A percentile compares a stretch with the other conserved stretches of the same genome.
phyloP scores from a whole-genome alignment of 345 rosid species.

The Citrus medica region DNA sequence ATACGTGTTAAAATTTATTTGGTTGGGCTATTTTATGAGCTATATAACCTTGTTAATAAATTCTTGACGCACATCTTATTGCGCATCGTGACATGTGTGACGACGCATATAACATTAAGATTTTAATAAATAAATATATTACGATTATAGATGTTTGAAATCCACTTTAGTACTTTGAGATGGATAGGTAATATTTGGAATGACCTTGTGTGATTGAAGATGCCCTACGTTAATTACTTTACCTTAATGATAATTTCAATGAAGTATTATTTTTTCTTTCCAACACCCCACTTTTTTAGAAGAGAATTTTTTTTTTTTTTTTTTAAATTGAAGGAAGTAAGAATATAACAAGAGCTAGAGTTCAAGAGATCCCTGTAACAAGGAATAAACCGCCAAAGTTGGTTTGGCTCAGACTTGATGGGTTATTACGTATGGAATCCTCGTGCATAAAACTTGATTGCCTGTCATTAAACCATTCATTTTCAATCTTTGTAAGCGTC shows the following conservation, averaged over 20 bases:
- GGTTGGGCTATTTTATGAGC: too few relatives aligned
- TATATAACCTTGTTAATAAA: too few relatives aligned
- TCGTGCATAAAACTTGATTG: background rate
- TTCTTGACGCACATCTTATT: rapidly evolving
- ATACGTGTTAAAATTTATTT: too few relatives aligned
- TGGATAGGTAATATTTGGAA: too few relatives aligned
- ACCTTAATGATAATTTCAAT: background rate
- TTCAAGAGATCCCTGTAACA: constrained; percentile 21
- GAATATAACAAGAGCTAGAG: constrained; percentile 14
- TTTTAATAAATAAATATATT: too few relatives aligned
- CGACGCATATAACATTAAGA: too few relatives aligned
- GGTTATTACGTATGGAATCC: background rate
- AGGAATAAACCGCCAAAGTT: constrained; percentile 32
- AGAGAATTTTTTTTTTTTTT: background rate
- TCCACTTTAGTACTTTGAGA: too few relatives aligned
- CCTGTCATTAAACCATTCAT: background rate
- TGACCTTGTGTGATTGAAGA: too few relatives aligned
- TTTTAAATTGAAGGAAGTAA: background rate
- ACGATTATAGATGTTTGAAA: too few relatives aligned
- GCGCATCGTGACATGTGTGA: too few relatives aligned
- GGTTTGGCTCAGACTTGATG: background rate
- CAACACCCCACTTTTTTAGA: background rate
- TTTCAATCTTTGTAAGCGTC: background rate
- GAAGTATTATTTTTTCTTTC: too few relatives aligned
- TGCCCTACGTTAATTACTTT: background rate